These are phyloP conservation scores for Cyclostephanos tholiformis DNA, from an alignment of 108 stramenopile species.

Conservation along the genomic window DNA sequence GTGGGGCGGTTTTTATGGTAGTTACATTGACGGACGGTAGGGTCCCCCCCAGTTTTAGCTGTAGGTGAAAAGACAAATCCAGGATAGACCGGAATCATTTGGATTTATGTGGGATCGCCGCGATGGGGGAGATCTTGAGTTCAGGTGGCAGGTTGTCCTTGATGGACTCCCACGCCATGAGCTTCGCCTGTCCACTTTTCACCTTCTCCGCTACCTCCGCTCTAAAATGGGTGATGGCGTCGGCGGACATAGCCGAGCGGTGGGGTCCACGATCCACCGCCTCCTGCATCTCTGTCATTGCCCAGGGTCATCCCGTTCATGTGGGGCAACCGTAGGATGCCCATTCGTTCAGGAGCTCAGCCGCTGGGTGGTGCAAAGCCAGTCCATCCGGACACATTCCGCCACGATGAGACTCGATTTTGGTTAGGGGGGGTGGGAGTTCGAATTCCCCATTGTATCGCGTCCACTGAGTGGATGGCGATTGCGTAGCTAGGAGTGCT, in stretches of 20 bases:
- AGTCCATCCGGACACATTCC: constrained; percentile 15
- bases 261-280: not conserved
- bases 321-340: constrained; percentile 8
- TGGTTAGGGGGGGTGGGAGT: constrained; percentile 54
- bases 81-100: too few relatives aligned
- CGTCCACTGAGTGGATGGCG: constrained; percentile 4
- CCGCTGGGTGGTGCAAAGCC: constrained; percentile 18
- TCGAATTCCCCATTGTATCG: constrained; percentile 56
- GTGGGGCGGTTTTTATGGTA: constrained; percentile 12
- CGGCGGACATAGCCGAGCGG: not conserved
- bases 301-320: not conserved
- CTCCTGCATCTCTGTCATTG: not conserved
- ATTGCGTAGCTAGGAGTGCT: not conserved
- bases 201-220: not conserved
- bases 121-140: too few relatives aligned
- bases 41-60: too few relatives aligned
- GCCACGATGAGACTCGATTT: not conserved
- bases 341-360: constrained; percentile 6
- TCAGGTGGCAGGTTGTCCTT: too few relatives aligned
- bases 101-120: too few relatives aligned
- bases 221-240: not conserved
- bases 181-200: not conserved
- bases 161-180: too few relatives aligned
- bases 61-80: too few relatives aligned
- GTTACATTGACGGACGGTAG: not conserved